These are phyloP conservation scores for Arthrobotrys megalospora DNA, from an alignment of 2,329 filamentous ascomycete genomes.

Conservation along the genomic window DNA sequence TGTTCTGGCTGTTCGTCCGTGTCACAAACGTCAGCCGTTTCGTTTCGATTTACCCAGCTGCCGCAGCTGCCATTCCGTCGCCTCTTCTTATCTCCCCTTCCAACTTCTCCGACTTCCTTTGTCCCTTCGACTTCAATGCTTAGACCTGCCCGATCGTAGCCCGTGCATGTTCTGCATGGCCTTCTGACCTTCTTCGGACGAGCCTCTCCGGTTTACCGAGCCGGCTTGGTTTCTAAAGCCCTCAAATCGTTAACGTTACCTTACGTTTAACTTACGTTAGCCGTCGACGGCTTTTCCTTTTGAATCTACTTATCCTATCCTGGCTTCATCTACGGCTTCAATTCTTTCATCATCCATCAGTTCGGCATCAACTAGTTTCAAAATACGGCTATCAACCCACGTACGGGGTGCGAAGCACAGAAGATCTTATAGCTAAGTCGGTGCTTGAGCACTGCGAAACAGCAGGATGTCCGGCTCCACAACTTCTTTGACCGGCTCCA, in stretches of 20 bases:
- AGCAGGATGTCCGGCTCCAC: conserved; percentile 40
- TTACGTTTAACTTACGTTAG: conserved; percentile 1
- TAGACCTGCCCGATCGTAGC: not conserved
- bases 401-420: too few relatives aligned
- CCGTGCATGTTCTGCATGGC: not conserved
- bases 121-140: not conserved
- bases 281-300: not conserved
- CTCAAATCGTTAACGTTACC: conserved; percentile 17
- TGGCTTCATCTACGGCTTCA: not conserved
- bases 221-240: not conserved
- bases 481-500: conserved; percentile 38
- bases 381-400: too few relatives aligned
- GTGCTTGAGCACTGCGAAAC: not conserved
- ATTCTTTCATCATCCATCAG: conserved; percentile 4
- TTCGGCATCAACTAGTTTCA: not conserved
- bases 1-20: too few relatives aligned
- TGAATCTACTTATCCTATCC: not conserved
- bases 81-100: not conserved
- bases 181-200: conserved; percentile 15
- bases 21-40: too few relatives aligned
- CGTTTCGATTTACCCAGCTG: not conserved
- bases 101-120: not conserved
- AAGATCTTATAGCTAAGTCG: not conserved
- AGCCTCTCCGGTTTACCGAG: conserved; percentile 30
- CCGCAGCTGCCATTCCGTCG: conserved; percentile 5